Base-by-base conservation (phyloP, 1,284 basidiomycete genomes). In the Cystobasidium sp. region DNA sequence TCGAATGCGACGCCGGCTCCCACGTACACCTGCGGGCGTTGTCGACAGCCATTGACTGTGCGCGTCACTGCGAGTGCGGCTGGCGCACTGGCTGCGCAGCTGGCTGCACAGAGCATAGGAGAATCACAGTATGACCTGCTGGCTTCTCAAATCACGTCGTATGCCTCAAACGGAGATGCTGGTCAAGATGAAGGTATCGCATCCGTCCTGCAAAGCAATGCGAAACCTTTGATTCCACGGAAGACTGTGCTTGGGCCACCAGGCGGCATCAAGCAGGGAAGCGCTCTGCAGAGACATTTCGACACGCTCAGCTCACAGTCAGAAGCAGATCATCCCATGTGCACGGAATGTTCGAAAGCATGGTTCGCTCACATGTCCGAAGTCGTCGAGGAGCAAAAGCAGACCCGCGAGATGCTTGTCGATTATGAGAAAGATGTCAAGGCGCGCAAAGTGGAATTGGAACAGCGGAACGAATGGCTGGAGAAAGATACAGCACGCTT, bases 271-370 rank as follows among this genome's bases (percentile, higher is more conserved):
- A 68, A 49, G 31, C 72, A 20, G 16, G 68, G 59, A 67, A 72
- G 37, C 68, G 74, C 37, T n/a, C 59, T 46, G 24, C 75, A 66
- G 56, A 74, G 52, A 51, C 85, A 96, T 44, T 91, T 94, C 81
- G 88, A 90, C 79, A 83, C 94, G 53, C 85, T 95, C 37, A 91
- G 91, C 3, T 88, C 88, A 64, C 86, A 89, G 53, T 91, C 92
- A 62, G 90, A 92, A 55, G 87, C 97, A 66, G 93, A 96, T 82
- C 96, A 99, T 82, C 97, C 97, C 3, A 86, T 99, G 10, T 99
- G 97, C 81, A 88, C 90, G 0, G 94, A 97, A 80, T 99, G 97
- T 82, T 93, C 94, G 1, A 89, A 92, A 79, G 87, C 91, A 68
- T 84, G 97, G 56, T 87, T 96, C 56, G 85, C 86, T 4, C 88